These are phyloP conservation scores for Acer campestre DNA, from an alignment of 345 rosid genomes.

Conservation along the genomic window DNA sequence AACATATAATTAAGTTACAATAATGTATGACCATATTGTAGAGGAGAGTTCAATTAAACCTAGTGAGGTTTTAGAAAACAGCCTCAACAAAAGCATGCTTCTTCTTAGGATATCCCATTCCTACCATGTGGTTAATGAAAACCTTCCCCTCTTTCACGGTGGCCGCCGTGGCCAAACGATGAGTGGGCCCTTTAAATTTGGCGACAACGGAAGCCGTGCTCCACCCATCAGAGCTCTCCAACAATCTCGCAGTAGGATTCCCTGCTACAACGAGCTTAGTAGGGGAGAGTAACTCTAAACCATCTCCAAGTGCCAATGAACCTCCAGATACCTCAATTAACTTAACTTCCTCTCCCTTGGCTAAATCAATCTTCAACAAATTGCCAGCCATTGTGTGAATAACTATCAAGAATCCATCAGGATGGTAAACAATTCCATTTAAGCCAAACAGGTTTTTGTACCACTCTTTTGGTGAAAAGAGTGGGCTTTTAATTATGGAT, in stretches of 20 bases:
- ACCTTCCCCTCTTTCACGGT: constrained; percentile 82
- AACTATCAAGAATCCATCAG: constrained; percentile 73
- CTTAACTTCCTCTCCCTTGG: constrained; percentile 47
- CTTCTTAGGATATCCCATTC: constrained; percentile 82
- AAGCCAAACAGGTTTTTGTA: constrained; percentile 61
- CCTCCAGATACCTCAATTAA: constrained; percentile 59
- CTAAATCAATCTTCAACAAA: constrained; percentile 57
- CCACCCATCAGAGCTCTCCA: constrained; percentile 90
- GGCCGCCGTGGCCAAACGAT: constrained; percentile 77
- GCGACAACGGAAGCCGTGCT: constrained; percentile 64
- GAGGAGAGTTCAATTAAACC: not conserved
- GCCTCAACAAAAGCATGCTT: constrained; percentile 85
- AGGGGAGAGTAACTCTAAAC: constrained; percentile 65
- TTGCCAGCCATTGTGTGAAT: constrained; percentile 73
- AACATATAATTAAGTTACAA: not conserved
- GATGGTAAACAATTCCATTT: constrained; percentile 87
- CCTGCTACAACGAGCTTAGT: constrained; percentile 87
- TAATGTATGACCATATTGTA: not conserved
- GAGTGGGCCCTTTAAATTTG: constrained; percentile 66
- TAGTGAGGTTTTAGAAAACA: constrained; percentile 38
- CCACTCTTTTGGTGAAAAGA: constrained; percentile 71
- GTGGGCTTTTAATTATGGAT: constrained; percentile 53
- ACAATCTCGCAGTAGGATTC: constrained; percentile 63
- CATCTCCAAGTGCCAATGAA: constrained; percentile 66
- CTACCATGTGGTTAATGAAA: constrained; percentile 72